Evolutionary conservation across 116 monocot genomes (phyloP), one percentile per base, ranked within the genome.

Genomic region (Dioscorea cayenensis): DNA sequence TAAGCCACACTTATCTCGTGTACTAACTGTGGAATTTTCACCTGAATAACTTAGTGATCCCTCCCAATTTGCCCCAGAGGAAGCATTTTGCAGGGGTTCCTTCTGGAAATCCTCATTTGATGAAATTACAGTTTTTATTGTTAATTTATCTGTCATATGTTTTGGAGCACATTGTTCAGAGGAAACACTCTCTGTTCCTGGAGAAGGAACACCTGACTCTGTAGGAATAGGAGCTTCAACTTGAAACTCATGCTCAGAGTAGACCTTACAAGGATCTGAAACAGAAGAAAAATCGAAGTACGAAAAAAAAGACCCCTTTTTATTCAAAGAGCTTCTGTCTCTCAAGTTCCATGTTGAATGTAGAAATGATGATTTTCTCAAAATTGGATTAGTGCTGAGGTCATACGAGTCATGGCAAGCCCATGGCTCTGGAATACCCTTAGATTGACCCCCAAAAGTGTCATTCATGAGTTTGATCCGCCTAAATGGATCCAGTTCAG

Each of bases 231-330:
- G 63, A 60, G 72, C 27, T 71, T 76, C 64, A 36, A 27, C 52
- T 67, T 68, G 63, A 83, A 36, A 74, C 48, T 37, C 64, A 72
- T 66, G 3, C 35, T 25, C 66, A 64, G 64, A 22, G 78, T 77
- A 84, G 61, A 29, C 68, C 66, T 81, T 75, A 73, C 63, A 78
- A 71, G 90, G 88, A 79, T 85, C 79, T 60, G 61, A 62, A 51
- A 92, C 82, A 14, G 77, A 80, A 49, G 86, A 88, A 28, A 96
- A 96, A 69, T 90, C 77, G 63, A 92, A 92, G 67, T 78, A 72
- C 37, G 77, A 73, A 51, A 67, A 64, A 36, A 63, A 71, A 36
- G 83, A 77, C 71, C 64, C 51, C n/a, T 32, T 48, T 43, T 68
- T 75, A 55, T 51, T 70, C 25, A 61, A 78, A 27, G 72, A 72